These are phyloP conservation scores for Cicer judaicum DNA, from an alignment of 306 rosid species.

Conservation along the genomic window DNA sequence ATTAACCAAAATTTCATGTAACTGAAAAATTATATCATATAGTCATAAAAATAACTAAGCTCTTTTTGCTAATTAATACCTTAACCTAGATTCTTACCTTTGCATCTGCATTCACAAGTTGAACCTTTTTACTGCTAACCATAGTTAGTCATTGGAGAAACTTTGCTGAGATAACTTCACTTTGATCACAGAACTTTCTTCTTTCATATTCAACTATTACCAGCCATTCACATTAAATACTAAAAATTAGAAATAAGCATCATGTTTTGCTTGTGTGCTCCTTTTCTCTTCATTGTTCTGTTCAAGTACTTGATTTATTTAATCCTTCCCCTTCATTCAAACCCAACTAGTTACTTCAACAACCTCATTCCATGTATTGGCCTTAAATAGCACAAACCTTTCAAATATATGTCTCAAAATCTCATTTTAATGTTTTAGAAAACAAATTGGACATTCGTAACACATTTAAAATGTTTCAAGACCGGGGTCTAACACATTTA, in stretches of 20 bases:
- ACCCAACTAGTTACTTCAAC: too few relatives aligned
- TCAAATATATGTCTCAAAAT: neutral
- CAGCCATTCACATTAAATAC: constrained; percentile 16
- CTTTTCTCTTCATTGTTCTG: constrained; percentile 43
- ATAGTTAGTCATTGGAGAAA: neutral
- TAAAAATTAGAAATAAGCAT: constrained; percentile 42
- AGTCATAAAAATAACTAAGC: neutral
- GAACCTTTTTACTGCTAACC: neutral
- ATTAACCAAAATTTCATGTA: neutral
- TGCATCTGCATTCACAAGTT: neutral
- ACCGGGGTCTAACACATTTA: too few relatives aligned
- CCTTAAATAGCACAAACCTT: too few relatives aligned
- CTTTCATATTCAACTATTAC: constrained; percentile 12
- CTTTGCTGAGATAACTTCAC: neutral
- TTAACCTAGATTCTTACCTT: neutral
- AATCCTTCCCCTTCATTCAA: too few relatives aligned
- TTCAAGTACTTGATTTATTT: constrained; percentile 11
- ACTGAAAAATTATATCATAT: neutral
- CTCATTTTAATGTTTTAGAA: neutral
- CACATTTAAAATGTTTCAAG: too few relatives aligned
- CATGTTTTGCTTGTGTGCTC: constrained; percentile 42
- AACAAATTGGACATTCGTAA: neutral
- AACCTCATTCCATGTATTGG: too few relatives aligned
- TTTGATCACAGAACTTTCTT: constrained; percentile 13
- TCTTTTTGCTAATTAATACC: neutral